Evolutionary conservation across 495 filamentous ascomycete genomes (phyloP).

Genomic region (Trichoderma asperelloides): DNA sequence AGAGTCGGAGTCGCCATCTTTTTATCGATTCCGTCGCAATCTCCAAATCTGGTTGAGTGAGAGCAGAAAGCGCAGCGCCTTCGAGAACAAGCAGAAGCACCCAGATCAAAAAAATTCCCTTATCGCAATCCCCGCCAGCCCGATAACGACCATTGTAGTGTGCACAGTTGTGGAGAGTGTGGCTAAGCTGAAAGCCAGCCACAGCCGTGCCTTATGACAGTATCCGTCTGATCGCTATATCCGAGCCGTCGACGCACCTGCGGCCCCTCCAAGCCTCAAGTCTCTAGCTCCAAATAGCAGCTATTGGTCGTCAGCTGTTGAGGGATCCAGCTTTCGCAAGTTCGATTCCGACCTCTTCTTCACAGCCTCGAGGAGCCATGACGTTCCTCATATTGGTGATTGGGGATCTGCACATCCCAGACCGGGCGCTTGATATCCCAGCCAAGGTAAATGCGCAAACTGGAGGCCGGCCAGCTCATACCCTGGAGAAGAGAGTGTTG

Average conservation of each 20-base stretch:
- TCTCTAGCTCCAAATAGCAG: neutral
- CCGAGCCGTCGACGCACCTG: neutral
- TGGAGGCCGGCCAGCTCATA: neutral
- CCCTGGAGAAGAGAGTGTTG: neutral
- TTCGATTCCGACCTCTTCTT: neutral
- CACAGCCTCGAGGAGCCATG: constrained; percentile 17
- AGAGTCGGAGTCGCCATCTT: constrained; percentile 53
- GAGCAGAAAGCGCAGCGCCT: constrained; percentile 2
- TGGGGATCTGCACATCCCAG: constrained; percentile 90
- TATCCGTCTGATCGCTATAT: neutral
- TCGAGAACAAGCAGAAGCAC: neutral
- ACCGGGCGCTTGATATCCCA: constrained; percentile 77
- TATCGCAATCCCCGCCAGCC: constrained; percentile 5
- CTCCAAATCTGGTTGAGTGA: neutral
- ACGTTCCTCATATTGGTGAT: constrained; percentile 60
- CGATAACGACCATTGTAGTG: neutral
- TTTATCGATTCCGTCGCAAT: neutral
- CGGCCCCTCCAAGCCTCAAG: constrained; percentile 5
- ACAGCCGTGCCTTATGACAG: neutral
- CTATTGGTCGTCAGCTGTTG: neutral
- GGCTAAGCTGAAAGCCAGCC: neutral
- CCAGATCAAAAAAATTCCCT: constrained; percentile 1
- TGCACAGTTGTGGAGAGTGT: neutral
- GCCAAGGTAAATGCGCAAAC: constrained; percentile 53
- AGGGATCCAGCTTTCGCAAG: neutral